Conservation (phyloP, 2,329 filamentous ascomycete genomes). For the Xylariaceae sp. region DNA sequence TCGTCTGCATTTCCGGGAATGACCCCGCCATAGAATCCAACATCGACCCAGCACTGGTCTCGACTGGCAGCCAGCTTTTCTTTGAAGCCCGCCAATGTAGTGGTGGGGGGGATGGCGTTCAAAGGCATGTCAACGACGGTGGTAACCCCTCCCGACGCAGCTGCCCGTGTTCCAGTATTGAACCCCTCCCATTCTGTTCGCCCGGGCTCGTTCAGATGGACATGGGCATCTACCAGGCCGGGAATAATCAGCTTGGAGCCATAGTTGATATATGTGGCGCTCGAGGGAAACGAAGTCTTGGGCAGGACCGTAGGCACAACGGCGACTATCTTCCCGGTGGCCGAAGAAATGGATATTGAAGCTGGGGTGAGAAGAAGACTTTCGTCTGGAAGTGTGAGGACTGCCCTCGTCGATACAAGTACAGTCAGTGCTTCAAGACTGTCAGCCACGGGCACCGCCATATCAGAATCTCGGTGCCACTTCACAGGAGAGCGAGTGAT, state of each 20-base stretch:
- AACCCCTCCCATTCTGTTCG: conserved; percentile 99
- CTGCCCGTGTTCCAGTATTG: conserved; percentile 87
- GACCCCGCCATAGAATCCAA: conserved; percentile 96
- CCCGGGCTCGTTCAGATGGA: conserved; percentile 95
- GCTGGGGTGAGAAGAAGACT: conserved; percentile 67
- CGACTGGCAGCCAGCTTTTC: conserved; percentile 81
- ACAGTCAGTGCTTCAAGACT: conserved; percentile 54
- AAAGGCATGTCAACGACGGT: conserved; percentile 97
- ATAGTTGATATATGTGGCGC: conserved; percentile 75
- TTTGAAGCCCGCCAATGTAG: conserved; percentile 74
- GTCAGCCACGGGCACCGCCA: conserved; percentile 8
- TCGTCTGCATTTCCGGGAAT: conserved; percentile 84
- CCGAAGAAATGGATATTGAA: conserved; percentile 73
- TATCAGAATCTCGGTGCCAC: conserved; percentile 3
- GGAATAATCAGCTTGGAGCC: conserved; percentile 81
- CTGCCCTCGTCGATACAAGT: conserved; percentile 76
- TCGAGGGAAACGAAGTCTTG: conserved; percentile 65
- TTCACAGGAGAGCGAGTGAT: too few species aligned
- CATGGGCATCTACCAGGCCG: conserved; percentile 92
- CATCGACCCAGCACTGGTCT: conserved; percentile 95
- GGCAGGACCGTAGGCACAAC: conserved; percentile 74
- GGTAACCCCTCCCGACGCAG: conserved; percentile 92
- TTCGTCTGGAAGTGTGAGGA: conserved; percentile 67
- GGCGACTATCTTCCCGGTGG: conserved; percentile 78
- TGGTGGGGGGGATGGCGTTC: conserved; percentile 95